Evolutionary conservation across 257 asterid genomes (phyloP), one percentile per base, ranked within the genome.

Genomic region (Phtheirospermum japonicum): DNA sequence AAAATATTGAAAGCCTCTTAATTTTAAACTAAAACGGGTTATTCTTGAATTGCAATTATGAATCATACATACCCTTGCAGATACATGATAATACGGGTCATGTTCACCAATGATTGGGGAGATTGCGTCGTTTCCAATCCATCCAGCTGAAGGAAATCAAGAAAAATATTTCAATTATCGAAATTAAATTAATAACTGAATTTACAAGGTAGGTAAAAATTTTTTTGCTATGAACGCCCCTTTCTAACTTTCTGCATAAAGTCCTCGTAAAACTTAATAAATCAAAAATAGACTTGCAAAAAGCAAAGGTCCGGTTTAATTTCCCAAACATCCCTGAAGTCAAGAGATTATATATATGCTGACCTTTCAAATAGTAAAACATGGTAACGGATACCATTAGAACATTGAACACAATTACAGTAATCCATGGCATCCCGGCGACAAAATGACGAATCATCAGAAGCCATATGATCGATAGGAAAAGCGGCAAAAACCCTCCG

Each of bases 361-460:
- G 20, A 93, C 99, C 97, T 90, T 93, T 93, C 79, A 90, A 73
- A 80, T 90, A 93, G 84, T 83, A 79, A 58, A 93, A 90, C 95
- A 89, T 82, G 23, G 99, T 90, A 65, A 93, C 95, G 0, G 99
- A 87, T 61, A 85, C 67, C 20, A 79, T 75, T 40, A 93, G 92
- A 67, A 83, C 37, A 70, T 90, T 87, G 73, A 93, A 93, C 65
- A 87, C 78, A 71, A 84, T 7, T 68, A 93, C 89, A 28, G 99
- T 89, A 71, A 90, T 72, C 99, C 97, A 93, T 13, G 99, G 97
- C 99, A 93, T 93, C 59, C 87, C 96, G 61, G 83, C 68, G 31
- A 93, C 95, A 57, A 93, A 77, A 73, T 87, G 90, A 46, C 97
- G 97, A 63, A 93, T 90, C 99, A 93, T 76, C 85, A 93, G 75